Base-by-base conservation (phyloP, 106 monocot species). In the Hemerocallis citrina region DNA sequence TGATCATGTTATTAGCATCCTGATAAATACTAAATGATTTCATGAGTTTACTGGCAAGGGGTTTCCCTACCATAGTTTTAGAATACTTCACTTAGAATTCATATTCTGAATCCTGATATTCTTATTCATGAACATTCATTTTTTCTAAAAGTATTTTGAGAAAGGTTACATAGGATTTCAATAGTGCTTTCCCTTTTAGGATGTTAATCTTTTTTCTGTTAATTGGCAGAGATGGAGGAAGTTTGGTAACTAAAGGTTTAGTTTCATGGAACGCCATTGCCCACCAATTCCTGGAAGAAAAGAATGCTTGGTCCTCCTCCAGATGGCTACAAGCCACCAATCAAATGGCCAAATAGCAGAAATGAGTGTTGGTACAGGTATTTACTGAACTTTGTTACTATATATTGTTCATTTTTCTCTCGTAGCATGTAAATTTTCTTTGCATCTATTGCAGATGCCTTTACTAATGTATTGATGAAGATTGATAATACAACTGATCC, bases 351-450 rank as follows among this genome's bases (percentile, higher is more conserved):
- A 52, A 81, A 88, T 54, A 92, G 92, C 76, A 92, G 70, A 70
- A 38, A 84, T 48, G 61, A 84, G 51, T 92, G 92, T 65, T 92
- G 92, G 92, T 92, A 92, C 68, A 91, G 90, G 90, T 91, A 77
- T 32, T 15, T 22, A 47, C 2, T 39, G 22, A 34, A 19, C n/a
- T 28, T 11, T 57, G n/a, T 59, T 59, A 24, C 13, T 1, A 15
- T 15, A 25, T 72, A 1, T 44, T 56, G 2, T 6, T 39, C 48
- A 52, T 3, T 34, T 48, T 49, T 58, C n/a, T 31, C 28, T 15
- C 3, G 5, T 36, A 14, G 60, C 60, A 43, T 16, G 25, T 39
- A 29, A 9, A 63, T 68, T 21, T 47, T 35, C 20, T 27, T n/a
- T 6, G 2, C 14, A 22, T 37, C 24, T 22, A n/a, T n/a, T n/a